Base-by-base conservation (phyloP, 352 stramenopile genomes). In the Phytophthora chlamydospora region DNA sequence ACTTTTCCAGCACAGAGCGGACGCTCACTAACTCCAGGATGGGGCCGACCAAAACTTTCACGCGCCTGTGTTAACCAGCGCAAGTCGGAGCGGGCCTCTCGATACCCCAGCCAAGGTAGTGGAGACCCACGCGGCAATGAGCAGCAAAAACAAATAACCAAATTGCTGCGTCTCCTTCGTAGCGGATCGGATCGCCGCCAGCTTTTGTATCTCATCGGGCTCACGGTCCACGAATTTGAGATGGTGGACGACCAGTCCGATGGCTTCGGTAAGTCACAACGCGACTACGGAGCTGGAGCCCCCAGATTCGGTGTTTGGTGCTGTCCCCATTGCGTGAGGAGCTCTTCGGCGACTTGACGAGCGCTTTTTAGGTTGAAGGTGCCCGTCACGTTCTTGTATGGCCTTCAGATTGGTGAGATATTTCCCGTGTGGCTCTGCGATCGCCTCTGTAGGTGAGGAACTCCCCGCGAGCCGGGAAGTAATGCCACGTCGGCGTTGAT, bases 11-110 rank as follows among this genome's bases (percentile, higher is more conserved):
- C n/a, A n/a, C n/a, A n/a, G n/a, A n/a, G n/a, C n/a, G n/a, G n/a
- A n/a, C n/a, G n/a, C n/a, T n/a, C n/a, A n/a, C n/a, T n/a, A 7
- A 38, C 38, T 56, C 29, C n/a, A n/a, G 43, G 19, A 67, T 52
- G 27, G 46, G n/a, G 35, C 36, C 49, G 24, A 35, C 40, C 41
- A 59, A 53, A 60, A 47, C 29, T 59, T 59, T 16, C 6, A 33
- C 34, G 34, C 5, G 53, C 27, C 58, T 67, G 59, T 67, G 50
- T 57, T 67, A 62, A 61, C 13, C 10, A 49, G 50, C 13, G n/a
- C 10, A 60, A 66, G 58, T 43, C 57, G 45, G 47, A 61, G 46
- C 43, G 35, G 33, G 24, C 24, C 62, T 43, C 14, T 19, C 9
- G 13, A 46, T 32, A 42, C 48, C 14, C 48, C 48, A 57, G 16